Conservation (phyloP, 2,329 filamentous ascomycete genomes). For the Penicillium freii region DNA sequence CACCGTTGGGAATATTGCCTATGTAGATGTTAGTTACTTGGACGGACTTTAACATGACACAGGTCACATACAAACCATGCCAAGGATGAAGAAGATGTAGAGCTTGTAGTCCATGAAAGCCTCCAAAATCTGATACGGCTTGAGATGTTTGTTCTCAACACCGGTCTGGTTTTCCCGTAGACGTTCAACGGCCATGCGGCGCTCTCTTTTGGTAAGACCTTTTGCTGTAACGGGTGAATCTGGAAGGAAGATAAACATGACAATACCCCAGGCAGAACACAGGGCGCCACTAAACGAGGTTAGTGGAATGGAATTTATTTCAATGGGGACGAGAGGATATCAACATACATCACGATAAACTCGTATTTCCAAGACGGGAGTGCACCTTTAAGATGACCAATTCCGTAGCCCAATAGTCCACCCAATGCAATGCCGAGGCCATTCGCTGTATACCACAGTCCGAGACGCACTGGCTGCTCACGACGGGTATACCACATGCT, state of each 20-base stretch:
- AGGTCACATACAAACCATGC: slow-evolving; percentile 41
- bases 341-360: slow-evolving; percentile 59
- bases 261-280: slow-evolving; percentile 59
- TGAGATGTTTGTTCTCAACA: slow-evolving; percentile 57
- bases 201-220: slow-evolving; percentile 52
- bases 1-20: slow-evolving; percentile 55
- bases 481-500: slow-evolving; percentile 64
- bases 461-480: slow-evolving; percentile 62
- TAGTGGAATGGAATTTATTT: neutral
- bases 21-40: neutral
- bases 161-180: slow-evolving; percentile 59
- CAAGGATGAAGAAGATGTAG: slow-evolving; percentile 57
- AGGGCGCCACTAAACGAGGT: slow-evolving; percentile 44
- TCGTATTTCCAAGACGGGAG: slow-evolving; percentile 66
- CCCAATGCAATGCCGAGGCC: slow-evolving; percentile 60
- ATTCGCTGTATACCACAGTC: slow-evolving; percentile 60
- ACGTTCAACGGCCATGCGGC: slow-evolving; percentile 55
- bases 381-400: slow-evolving; percentile 58
- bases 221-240: slow-evolving; percentile 57
- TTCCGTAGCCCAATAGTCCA: slow-evolving; percentile 57
- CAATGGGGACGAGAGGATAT: neutral
- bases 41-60: accelerated
- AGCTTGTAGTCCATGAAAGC: slow-evolving; percentile 59
- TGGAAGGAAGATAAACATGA: slow-evolving; percentile 57
- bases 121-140: slow-evolving; percentile 56